Evolutionary conservation across 1,284 basidiomycete genomes (phyloP).

Genomic region (Anthracocystis walkeri): DNA sequence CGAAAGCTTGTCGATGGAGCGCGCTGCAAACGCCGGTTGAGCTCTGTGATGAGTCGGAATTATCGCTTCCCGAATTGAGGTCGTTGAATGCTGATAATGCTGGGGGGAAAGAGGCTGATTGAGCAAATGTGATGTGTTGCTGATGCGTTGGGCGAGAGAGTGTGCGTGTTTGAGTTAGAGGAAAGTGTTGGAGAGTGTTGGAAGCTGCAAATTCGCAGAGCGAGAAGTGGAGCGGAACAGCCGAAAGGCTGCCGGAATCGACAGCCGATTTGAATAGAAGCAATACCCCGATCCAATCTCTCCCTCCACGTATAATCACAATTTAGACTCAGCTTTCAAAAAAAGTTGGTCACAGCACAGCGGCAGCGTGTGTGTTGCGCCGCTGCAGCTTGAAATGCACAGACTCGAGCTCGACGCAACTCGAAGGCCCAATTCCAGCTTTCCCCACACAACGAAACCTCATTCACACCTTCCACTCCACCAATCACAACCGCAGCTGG

Average conservation of each 20-base stretch:
- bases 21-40: too few species aligned
- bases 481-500: background rate
- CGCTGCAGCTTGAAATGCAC: conserved; percentile 9
- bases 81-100: too few species aligned
- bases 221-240: conserved; percentile 9
- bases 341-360: background rate
- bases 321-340: conserved; percentile 32
- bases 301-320: conserved; percentile 15
- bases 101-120: too few species aligned
- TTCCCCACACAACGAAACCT: background rate
- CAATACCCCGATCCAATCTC: background rate
- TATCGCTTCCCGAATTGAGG: too few species aligned
- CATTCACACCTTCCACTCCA: background rate
- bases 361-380: background rate
- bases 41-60: too few species aligned
- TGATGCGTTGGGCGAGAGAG: too few species aligned
- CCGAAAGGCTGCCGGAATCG: conserved; percentile 1
- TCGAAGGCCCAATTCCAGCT: conserved; percentile 7
- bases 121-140: too few species aligned
- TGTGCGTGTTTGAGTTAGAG: too few species aligned
- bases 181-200: background rate
- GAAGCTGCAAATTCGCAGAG: background rate
- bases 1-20: background rate
- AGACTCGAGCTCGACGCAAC: conserved; percentile 2
- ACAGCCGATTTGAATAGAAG: background rate